A percentile compares a stretch with the other conserved stretches of the same genome.
phyloP scores from a whole-genome alignment of 768 basidiomycete species.

The Hortiboletus campestris region DNA sequence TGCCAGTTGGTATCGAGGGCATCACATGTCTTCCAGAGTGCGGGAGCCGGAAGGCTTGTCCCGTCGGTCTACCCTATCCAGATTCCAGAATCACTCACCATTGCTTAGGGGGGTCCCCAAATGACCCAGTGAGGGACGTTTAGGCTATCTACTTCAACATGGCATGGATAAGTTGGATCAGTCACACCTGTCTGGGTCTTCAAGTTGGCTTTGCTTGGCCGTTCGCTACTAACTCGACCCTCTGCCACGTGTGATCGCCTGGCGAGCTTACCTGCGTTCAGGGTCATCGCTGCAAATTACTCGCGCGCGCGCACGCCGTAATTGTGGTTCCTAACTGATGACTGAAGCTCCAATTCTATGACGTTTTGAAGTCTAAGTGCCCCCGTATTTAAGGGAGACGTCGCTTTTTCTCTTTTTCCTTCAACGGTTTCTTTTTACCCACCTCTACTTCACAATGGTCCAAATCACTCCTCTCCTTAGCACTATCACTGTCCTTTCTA shows the following conservation, averaged over 20 bases:
- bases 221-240: no score
- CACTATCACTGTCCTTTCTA: slow-evolving; percentile 6
- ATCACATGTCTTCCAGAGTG: background rate
- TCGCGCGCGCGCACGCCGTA: background rate
- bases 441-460: slow-evolving; percentile 16
- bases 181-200: no score
- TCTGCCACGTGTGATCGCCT: no score
- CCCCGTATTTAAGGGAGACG: background rate
- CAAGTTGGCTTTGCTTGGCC: no score
- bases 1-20: background rate
- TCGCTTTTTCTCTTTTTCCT: background rate
- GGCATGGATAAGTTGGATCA: background rate
- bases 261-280: background rate
- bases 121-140: no score
- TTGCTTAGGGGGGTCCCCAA: no score
- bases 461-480: slow-evolving; percentile 19
- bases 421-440: background rate
- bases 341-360: background rate
- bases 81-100: background rate
- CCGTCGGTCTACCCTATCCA: background rate
- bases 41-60: background rate
- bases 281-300: background rate
- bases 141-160: background rate
- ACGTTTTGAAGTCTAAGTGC: background rate
- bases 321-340: background rate